These are phyloP conservation scores for Stenocarpella maydis DNA, from an alignment of 2,329 filamentous ascomycete genomes.

Conservation along the genomic window DNA sequence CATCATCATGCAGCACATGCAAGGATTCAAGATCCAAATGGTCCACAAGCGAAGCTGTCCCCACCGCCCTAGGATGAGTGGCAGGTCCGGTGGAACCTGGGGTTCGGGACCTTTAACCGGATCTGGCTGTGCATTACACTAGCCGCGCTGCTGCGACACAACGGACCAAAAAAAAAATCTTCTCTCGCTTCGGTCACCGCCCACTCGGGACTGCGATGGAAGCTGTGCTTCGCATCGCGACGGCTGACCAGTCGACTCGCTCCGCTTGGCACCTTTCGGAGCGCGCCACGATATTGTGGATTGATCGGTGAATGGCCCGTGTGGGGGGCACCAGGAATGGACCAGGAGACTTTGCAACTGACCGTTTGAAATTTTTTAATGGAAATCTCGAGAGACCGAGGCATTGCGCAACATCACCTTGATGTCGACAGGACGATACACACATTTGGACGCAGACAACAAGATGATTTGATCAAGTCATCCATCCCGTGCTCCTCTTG, in stretches of 20 bases:
- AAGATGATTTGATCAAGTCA: not conserved
- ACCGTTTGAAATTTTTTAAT: conserved; percentile 9
- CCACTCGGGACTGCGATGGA: not conserved
- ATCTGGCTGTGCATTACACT: conserved; percentile 21
- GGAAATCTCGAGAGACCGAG: not conserved
- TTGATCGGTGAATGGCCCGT: not conserved
- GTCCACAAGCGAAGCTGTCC: conserved; percentile 30
- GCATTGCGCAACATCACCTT: conserved; percentile 28
- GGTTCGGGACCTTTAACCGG: conserved; percentile 18
- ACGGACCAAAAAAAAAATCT: not conserved
- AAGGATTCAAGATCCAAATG: conserved; percentile 25
- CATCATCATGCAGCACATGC: conserved; percentile 32
- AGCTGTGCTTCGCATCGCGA: not conserved
- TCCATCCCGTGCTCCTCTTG: not conserved
- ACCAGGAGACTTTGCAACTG: not conserved
- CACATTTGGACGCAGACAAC: not conserved
- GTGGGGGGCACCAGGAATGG: not conserved
- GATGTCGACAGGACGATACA: not conserved
- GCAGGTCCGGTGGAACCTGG: conserved; percentile 27
- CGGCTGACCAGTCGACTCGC: not conserved
- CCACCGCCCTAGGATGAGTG: conserved; percentile 28
- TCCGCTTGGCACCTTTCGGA: not conserved
- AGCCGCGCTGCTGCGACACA: not conserved
- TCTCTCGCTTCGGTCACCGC: conserved; percentile 6
- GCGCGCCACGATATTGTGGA: not conserved